A percentile compares a stretch with the other conserved stretches of the same genome.
Conservation (phyloP, 2,329 filamentous ascomycete genomes). For the Apiospora aurea region DNA sequence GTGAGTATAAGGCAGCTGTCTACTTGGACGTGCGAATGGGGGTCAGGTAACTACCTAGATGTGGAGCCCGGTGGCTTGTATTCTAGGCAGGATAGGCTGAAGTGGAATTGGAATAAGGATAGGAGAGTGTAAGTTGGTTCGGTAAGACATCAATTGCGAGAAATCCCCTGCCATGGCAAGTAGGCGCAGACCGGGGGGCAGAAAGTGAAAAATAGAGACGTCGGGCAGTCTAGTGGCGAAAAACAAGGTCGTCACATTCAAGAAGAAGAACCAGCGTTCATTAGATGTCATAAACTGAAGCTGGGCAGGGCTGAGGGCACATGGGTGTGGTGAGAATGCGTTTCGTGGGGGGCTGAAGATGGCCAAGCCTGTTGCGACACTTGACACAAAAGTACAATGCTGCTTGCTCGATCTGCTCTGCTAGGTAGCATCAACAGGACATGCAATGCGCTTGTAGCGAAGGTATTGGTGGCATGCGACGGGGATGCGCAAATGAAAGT, state of each 20-base stretch:
- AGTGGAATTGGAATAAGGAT: background rate
- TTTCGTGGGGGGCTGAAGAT: background rate
- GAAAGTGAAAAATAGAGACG: background rate
- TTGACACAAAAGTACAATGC: background rate
- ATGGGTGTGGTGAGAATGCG: background rate
- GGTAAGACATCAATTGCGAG: background rate
- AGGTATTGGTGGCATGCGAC: background rate
- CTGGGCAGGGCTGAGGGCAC: background rate
- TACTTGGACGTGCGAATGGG: background rate
- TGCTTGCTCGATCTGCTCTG: background rate
- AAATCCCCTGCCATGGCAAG: background rate
- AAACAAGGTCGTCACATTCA: background rate
- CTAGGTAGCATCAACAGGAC: background rate
- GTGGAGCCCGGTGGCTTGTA: background rate
- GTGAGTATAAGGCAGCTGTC: constrained; percentile 9
- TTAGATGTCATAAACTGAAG: background rate
- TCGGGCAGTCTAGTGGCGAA: constrained; percentile 4
- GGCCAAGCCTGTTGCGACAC: background rate
- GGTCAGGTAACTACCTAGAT: background rate
- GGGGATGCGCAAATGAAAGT: background rate
- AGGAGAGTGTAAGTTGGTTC: background rate
- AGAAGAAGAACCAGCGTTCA: background rate
- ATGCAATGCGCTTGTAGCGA: background rate
- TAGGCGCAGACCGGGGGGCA: background rate
- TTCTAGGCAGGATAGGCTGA: background rate